Base-by-base conservation (phyloP, 345 rosid species). In the Arabidopsis arenosa region DNA sequence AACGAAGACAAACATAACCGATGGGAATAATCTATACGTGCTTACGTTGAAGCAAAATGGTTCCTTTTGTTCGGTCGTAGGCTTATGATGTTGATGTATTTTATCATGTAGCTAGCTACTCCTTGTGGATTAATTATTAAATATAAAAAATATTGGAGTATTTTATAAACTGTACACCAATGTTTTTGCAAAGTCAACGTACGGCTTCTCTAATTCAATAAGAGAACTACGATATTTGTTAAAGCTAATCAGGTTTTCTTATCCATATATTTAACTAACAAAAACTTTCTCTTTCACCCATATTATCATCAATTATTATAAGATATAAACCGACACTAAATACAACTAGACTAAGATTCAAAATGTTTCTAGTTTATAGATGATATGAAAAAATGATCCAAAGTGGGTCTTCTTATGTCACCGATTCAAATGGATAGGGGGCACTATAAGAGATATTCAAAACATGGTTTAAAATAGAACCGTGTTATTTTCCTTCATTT, bases 161-260 rank as follows among this genome's bases (percentile, higher is more conserved):
- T 14, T 21, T 68, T 52, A 43, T 68, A 53, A 41, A 23, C 6
- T n/a, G 32, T 33, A 52, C 32, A 63, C 41, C 23, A 76, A 36
- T 63, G 56, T 53, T 76, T 35, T 28, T 4, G 15, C 13, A 45
- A 70, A 70, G 80, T 76, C 80, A 77, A 77, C 21, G 21, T 18
- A 18, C 61, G 72, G 23, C 71, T 62, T 77, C 80, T 77, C 80
- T 77, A 69, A 69, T 76, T 65, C 70, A 54, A 44, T 76, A 62
- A 26, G 28, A 61, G 44, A 52, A 21, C 60, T 63, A 63, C 61
- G 70, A 23, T 70, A 70, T 9, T 69, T 63, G 5, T 63, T 76
- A 56, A 62, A 15, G 21, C 53, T 70, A 52, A 69, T 69, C 51
- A 15, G 58, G 51, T 53, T 52, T 67, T 62, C 75, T 53, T 76